Evolutionary conservation across 2,329 filamentous ascomycete genomes (phyloP).

Genomic region (Furcasterigmium sp.): DNA sequence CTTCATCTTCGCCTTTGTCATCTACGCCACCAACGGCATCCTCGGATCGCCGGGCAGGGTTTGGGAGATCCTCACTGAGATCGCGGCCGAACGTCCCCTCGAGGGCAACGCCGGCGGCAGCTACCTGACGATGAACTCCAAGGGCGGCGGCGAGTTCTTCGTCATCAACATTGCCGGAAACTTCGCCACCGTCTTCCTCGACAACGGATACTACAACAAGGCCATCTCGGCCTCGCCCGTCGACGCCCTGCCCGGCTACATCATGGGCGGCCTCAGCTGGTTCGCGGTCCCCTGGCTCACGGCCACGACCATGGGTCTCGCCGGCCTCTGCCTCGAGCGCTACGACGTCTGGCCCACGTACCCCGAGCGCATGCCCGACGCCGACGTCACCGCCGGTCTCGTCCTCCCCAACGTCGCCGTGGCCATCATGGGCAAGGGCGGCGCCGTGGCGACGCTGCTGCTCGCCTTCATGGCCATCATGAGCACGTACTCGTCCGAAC

Average conservation of each 20-base stretch:
- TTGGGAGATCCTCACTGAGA: slow-evolving; percentile 70
- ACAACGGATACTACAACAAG: slow-evolving; percentile 91
- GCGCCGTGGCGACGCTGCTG: slow-evolving; percentile 71
- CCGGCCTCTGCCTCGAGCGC: slow-evolving; percentile 73
- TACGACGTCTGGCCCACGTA: slow-evolving; percentile 68
- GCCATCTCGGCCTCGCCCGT: slow-evolving; percentile 84
- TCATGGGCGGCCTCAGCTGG: slow-evolving; percentile 82
- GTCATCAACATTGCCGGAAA: slow-evolving; percentile 83
- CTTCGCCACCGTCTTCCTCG: slow-evolving; percentile 79
- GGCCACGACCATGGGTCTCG: slow-evolving; percentile 82
- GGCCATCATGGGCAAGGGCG: slow-evolving; percentile 74
- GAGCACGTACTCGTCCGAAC: slow-evolving; percentile 72
- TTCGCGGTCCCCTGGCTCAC: slow-evolving; percentile 90
- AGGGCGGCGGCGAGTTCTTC: slow-evolving; percentile 82
- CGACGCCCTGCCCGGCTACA: slow-evolving; percentile 81
- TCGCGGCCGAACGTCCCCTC: slow-evolving; percentile 66
- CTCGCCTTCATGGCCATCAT: slow-evolving; percentile 91
- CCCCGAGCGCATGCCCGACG: slow-evolving; percentile 63
- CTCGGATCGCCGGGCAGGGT: slow-evolving; percentile 73
- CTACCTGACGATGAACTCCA: slow-evolving; percentile 81
- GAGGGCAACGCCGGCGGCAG: slow-evolving; percentile 74
- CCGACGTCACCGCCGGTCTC: slow-evolving; percentile 75
- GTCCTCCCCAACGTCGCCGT: slow-evolving; percentile 83
- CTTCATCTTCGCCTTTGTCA: slow-evolving; percentile 76
- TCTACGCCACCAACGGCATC: slow-evolving; percentile 67